phyloP scores from a whole-genome alignment of 129 eudicot species.

The Scalesia atractyloides region DNA sequence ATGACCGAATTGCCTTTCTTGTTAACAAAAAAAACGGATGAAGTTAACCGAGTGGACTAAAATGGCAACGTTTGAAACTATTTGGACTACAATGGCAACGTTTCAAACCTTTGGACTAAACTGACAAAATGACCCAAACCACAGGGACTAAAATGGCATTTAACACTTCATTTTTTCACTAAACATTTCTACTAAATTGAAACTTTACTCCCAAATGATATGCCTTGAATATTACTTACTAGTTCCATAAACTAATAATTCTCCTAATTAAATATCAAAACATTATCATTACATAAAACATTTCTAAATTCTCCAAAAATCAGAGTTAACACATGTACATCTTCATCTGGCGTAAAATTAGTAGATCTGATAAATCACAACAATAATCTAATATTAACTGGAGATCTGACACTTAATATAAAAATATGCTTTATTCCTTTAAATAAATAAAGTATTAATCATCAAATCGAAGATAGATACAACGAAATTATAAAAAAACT shows the following conservation, averaged over 20 bases:
- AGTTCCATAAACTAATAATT: slow-evolving; percentile 10
- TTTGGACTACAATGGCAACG: too few species aligned
- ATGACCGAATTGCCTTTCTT: too few species aligned
- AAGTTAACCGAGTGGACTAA: too few species aligned
- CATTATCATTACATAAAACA: slow-evolving; percentile 8
- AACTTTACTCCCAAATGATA: not conserved
- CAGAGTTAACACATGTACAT: not conserved
- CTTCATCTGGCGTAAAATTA: not conserved
- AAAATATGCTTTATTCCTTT: not conserved
- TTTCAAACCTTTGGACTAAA: too few species aligned
- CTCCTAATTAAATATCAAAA: slow-evolving; percentile 9
- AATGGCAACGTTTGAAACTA: too few species aligned
- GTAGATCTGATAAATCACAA: slow-evolving; percentile 13
- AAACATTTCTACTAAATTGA: not conserved
- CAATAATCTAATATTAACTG: slow-evolving; percentile 2
- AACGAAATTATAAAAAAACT: not conserved
- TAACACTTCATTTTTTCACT: too few species aligned
- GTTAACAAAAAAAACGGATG: too few species aligned
- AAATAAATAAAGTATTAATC: not conserved
- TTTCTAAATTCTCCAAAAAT: not conserved
- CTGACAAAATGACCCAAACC: too few species aligned
- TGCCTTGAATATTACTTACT: not conserved
- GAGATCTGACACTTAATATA: not conserved
- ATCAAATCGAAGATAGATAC: slow-evolving; percentile 10
- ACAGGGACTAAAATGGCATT: too few species aligned